phyloP scores from a whole-genome alignment of 371 early-diverging fungal species.

The Syncephalastrum racemosum region DNA sequence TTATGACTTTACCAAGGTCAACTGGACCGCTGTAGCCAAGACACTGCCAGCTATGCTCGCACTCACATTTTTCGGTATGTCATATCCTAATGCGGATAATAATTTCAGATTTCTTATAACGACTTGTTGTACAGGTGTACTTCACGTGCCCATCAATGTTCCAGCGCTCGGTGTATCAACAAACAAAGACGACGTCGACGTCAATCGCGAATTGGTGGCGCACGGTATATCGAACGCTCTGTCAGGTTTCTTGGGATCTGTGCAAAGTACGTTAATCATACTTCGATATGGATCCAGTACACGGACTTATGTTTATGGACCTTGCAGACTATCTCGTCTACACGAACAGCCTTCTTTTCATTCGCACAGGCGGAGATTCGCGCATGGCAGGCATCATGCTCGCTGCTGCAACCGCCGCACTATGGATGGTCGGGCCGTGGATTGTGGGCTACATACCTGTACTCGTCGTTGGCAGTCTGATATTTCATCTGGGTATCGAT shows the following conservation, averaged over 20 bases:
- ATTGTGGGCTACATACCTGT: constrained; percentile 92
- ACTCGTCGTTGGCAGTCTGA: constrained; percentile 89
- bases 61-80: constrained; percentile 86
- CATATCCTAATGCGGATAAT: not conserved
- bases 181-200: constrained; percentile 79
- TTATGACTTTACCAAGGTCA: constrained; percentile 66
- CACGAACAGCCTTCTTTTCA: constrained; percentile 89
- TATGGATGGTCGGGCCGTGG: constrained; percentile 84
- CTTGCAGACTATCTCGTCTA: constrained; percentile 79
- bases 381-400: constrained; percentile 86
- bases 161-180: constrained; percentile 93
- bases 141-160: constrained; percentile 94
- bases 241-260: constrained; percentile 76
- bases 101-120: no score
- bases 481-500: constrained; percentile 94
- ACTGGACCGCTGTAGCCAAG: constrained; percentile 77
- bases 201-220: constrained; percentile 91
- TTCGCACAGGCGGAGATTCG: constrained; percentile 89
- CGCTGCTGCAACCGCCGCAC: constrained; percentile 68
- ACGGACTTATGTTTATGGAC: not conserved
- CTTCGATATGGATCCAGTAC: not conserved
- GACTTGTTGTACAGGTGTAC: constrained; percentile 47
- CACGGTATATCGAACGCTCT: constrained; percentile 90
- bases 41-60: constrained; percentile 92
- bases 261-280: constrained; percentile 65